Conservation (phyloP, 768 basidiomycete species). For the Tricholoma bakamatsutake region DNA sequence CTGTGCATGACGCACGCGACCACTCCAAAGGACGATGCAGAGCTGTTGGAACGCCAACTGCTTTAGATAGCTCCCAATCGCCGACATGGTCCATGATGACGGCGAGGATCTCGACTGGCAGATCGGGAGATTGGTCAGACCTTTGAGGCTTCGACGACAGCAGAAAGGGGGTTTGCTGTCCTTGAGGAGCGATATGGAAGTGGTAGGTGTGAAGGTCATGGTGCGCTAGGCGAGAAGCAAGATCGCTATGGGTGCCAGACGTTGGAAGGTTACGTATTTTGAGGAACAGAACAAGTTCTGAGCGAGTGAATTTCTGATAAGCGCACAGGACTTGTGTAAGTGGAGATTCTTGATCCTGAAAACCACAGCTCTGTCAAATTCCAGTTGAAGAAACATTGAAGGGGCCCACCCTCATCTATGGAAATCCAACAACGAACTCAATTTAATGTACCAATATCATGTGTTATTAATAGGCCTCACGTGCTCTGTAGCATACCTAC, state of each 20-base stretch:
- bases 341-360: constrained; percentile 29
- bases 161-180: constrained; percentile 21
- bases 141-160: constrained; percentile 23
- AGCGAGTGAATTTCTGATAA: constrained; percentile 59
- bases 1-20: constrained; percentile 62
- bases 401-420: constrained; percentile 38
- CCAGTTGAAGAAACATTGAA: background rate
- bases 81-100: constrained; percentile 74
- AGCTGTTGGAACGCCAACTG: constrained; percentile 69
- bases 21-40: constrained; percentile 63
- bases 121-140: constrained; percentile 43
- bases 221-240: constrained; percentile 66
- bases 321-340: constrained; percentile 55
- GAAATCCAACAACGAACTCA: constrained; percentile 1
- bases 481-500: background rate
- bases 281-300: constrained; percentile 72
- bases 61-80: constrained; percentile 80
- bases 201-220: constrained; percentile 73
- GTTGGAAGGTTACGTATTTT: constrained; percentile 66
- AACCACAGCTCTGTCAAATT: constrained; percentile 12
- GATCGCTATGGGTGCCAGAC: constrained; percentile 54
- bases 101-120: constrained; percentile 72
- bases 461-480: background rate
- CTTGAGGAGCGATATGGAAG: constrained; percentile 35
- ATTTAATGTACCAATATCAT: background rate